Conservation (phyloP, 345 rosid species). For the Balakata baccata region DNA sequence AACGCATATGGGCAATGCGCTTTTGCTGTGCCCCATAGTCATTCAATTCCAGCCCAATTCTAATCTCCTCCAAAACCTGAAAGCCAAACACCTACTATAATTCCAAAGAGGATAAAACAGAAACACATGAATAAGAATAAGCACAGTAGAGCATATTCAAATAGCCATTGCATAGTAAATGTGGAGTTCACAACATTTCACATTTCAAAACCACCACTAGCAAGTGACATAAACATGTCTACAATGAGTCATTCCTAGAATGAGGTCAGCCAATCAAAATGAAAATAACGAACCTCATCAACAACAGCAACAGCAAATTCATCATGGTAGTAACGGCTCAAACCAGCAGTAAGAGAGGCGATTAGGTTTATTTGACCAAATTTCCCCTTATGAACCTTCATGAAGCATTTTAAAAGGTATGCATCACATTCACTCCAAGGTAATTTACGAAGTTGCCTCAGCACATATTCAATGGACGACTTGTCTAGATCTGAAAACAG, state of each 20-base stretch:
- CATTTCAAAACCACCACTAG: conserved; percentile 6
- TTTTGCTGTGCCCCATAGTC: conserved; percentile 97
- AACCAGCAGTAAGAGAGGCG: conserved; percentile 97
- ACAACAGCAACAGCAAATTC: conserved; percentile 96
- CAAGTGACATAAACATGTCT: neutral
- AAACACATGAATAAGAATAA: neutral
- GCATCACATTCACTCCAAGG: conserved; percentile 95
- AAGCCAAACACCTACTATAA: conserved; percentile 23
- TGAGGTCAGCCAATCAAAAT: neutral
- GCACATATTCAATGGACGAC: conserved; percentile 80
- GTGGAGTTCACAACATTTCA: neutral
- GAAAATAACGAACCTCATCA: conserved; percentile 74
- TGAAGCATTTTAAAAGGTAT: conserved; percentile 89
- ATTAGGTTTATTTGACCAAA: conserved; percentile 95
- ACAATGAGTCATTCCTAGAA: neutral
- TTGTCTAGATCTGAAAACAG: conserved; percentile 95
- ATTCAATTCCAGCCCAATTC: conserved; percentile 89
- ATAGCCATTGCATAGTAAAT: neutral
- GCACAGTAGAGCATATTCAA: neutral
- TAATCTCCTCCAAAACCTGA: conserved; percentile 97
- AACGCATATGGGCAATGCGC: conserved; percentile 93
- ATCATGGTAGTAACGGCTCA: conserved; percentile 97
- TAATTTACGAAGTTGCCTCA: conserved; percentile 94
- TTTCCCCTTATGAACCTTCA: conserved; percentile 96
- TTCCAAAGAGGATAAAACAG: neutral